These are phyloP conservation scores for Prunus dulcis DNA, from an alignment of 306 rosid genomes.

Conservation along the genomic window DNA sequence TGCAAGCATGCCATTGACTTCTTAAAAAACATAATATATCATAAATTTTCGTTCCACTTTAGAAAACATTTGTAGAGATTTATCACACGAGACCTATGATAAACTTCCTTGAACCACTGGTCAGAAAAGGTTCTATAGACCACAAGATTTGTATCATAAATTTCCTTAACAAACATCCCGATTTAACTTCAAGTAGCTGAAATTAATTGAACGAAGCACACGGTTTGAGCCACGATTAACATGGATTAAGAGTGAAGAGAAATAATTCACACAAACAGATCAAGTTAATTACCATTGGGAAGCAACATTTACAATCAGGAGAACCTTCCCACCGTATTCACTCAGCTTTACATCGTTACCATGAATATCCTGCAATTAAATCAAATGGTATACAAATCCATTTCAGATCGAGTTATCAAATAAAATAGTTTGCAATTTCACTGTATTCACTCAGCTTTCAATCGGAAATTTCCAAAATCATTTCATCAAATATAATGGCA, in stretches of 20 bases:
- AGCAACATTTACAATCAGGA: conserved; percentile 85
- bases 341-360: conserved; percentile 71
- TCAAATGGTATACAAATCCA: conserved; percentile 11
- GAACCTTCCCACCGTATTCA: conserved; percentile 69
- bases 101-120: too few species aligned
- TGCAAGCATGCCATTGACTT: too few species aligned
- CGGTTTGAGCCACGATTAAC: not conserved
- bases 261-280: not conserved
- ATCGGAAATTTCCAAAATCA: not conserved
- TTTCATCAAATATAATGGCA: not conserved
- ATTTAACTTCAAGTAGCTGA: not conserved
- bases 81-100: not conserved
- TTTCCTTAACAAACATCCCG: not conserved
- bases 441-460: not conserved
- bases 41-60: too few species aligned
- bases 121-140: not conserved
- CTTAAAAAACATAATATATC: too few species aligned
- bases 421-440: not conserved
- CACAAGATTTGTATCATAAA: not conserved
- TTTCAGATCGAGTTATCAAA: conserved; percentile 1
- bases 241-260: not conserved
- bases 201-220: not conserved
- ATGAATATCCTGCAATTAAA: conserved; percentile 59
- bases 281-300: conserved; percentile 60
- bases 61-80: not conserved